These are phyloP conservation scores for Serendipita sp. DNA, from an alignment of 768 basidiomycete species.

Conservation along the genomic window DNA sequence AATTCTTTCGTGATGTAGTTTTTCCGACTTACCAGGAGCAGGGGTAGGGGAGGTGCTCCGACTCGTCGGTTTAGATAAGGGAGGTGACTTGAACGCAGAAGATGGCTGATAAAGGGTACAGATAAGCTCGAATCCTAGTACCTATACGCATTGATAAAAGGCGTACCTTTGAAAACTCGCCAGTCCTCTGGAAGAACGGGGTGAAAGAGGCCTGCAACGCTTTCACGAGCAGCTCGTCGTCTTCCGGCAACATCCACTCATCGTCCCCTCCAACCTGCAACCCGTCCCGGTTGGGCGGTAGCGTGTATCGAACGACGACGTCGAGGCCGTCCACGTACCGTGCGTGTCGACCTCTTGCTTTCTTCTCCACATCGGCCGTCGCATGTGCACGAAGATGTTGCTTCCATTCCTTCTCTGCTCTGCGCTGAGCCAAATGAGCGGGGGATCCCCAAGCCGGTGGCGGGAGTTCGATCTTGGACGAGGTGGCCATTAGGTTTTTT, in stretches of 20 bases:
- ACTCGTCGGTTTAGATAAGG: not conserved
- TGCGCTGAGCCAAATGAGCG: not conserved
- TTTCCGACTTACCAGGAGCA: not conserved
- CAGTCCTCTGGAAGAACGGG: slow-evolving; percentile 1
- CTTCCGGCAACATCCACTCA: not conserved
- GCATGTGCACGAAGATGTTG: not conserved
- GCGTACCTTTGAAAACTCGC: slow-evolving; percentile 5
- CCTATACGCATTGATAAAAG: not conserved
- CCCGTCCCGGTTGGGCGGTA: not conserved
- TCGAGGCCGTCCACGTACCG: not conserved
- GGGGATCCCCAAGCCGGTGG: slow-evolving; percentile 5
- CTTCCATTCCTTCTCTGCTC: slow-evolving; percentile 3
- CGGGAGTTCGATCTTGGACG: not conserved
- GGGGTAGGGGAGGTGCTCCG: not conserved
- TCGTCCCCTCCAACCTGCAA: not conserved
- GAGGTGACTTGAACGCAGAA: not conserved
- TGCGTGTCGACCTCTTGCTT: not conserved
- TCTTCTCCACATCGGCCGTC: not conserved
- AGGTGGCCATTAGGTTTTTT: not conserved
- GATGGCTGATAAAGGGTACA: not conserved
- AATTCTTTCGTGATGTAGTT: too few species aligned
- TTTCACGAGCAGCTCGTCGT: not conserved
- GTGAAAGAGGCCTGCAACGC: not conserved
- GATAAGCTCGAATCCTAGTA: not conserved
- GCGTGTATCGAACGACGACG: not conserved